Percentiles rank a stretch among this genome's conserved stretches.
Evolutionary conservation across 352 stramenopile species (phyloP).

Genomic region (Phytophthora fragariae): DNA sequence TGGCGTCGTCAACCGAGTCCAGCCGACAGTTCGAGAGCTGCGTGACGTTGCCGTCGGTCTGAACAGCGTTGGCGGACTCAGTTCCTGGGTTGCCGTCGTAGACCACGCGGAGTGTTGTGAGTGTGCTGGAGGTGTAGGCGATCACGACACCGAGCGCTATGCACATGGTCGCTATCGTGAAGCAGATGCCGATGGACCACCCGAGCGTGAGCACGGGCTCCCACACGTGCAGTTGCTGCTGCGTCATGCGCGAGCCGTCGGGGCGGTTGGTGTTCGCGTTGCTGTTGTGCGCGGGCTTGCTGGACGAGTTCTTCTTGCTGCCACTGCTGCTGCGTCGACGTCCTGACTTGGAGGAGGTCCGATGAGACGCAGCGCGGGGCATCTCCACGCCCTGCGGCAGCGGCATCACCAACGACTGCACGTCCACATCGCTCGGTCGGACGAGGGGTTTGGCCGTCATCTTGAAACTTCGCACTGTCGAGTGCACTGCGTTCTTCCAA

Average conservation of each 20-base stretch:
- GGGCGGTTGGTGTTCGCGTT: slow-evolving; percentile 54
- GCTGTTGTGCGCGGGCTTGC: slow-evolving; percentile 12
- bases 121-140: slow-evolving; percentile 49
- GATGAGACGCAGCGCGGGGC: slow-evolving; percentile 11
- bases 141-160: slow-evolving; percentile 61
- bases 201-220: slow-evolving; percentile 77
- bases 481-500: slow-evolving; percentile 11
- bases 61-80: slow-evolving; percentile 19
- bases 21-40: slow-evolving; percentile 64
- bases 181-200: slow-evolving; percentile 65
- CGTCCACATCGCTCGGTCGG: slow-evolving; percentile 40
- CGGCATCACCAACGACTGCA: slow-evolving; percentile 38
- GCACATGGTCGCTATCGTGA: slow-evolving; percentile 51
- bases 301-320: slow-evolving; percentile 12
- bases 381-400: slow-evolving; percentile 32
- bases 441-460: slow-evolving; percentile 41
- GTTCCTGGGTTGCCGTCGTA: slow-evolving; percentile 55
- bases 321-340: slow-evolving; percentile 29
- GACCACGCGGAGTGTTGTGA: slow-evolving; percentile 67
- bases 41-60: slow-evolving; percentile 47
- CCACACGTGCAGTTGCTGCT: slow-evolving; percentile 79
- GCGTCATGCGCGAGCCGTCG: slow-evolving; percentile 58
- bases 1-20: slow-evolving; percentile 43
- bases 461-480: slow-evolving; percentile 4
- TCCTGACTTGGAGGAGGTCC: slow-evolving; percentile 13